These are phyloP conservation scores for Capsella rubella DNA, from an alignment of 441 rosid species.

Conservation along the genomic window DNA sequence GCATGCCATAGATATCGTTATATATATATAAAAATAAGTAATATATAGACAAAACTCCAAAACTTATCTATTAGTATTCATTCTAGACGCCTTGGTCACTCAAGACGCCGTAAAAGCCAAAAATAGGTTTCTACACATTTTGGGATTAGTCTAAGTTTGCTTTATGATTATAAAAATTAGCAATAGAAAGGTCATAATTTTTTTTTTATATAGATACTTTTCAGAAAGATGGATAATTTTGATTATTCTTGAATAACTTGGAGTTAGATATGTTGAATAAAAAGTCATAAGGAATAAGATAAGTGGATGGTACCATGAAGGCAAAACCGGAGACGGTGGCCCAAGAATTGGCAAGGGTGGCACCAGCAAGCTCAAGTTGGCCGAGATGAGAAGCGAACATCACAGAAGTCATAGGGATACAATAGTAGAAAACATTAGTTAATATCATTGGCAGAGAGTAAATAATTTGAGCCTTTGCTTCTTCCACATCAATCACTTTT, in stretches of 20 bases:
- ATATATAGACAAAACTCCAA: not conserved
- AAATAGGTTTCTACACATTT: too few relatives aligned
- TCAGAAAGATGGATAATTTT: not conserved
- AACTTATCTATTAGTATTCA: not conserved
- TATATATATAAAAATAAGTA: not conserved
- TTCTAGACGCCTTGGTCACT: too few relatives aligned
- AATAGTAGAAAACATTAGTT: slow-evolving; percentile 59
- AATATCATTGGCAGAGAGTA: slow-evolving; percentile 72
- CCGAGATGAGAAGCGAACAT: slow-evolving; percentile 93
- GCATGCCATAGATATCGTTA: not conserved
- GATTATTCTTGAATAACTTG: too few relatives aligned
- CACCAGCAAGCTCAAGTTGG: slow-evolving; percentile 75
- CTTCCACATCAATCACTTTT: slow-evolving; percentile 55
- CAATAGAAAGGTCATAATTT: too few relatives aligned
- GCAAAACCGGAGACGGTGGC: slow-evolving; percentile 78
- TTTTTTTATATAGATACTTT: not conserved
- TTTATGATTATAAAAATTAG: too few relatives aligned
- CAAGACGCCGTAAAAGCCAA: too few relatives aligned
- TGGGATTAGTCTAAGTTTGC: too few relatives aligned
- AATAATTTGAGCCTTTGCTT: slow-evolving; percentile 57
- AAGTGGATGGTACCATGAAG: slow-evolving; percentile 56
- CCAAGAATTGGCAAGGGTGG: slow-evolving; percentile 92
- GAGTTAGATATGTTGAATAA: not conserved
- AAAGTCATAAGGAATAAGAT: not conserved
- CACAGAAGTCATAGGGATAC: slow-evolving; percentile 70